These are phyloP conservation scores for Lathyrus aphaca DNA, from an alignment of 306 rosid species.

Conservation along the genomic window DNA sequence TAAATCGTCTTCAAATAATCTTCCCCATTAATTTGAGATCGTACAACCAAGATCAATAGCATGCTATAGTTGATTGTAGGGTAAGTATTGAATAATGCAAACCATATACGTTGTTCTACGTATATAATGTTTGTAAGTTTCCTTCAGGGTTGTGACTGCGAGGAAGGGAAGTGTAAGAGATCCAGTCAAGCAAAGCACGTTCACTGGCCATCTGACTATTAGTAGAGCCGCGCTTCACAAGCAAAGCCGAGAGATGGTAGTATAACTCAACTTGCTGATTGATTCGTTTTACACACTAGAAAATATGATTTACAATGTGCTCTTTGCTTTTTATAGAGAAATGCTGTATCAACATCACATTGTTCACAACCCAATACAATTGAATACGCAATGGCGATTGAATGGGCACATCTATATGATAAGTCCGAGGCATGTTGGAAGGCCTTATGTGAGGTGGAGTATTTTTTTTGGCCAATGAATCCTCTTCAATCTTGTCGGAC, in stretches of 20 bases:
- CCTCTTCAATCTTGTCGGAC: slow-evolving; percentile 19
- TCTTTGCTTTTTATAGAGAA: slow-evolving; percentile 45
- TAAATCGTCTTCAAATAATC: too few species aligned
- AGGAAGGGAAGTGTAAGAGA: slow-evolving; percentile 40
- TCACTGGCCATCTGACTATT: slow-evolving; percentile 50
- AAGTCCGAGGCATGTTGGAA: slow-evolving; percentile 50
- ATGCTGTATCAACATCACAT: slow-evolving; percentile 69
- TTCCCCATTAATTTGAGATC: too few species aligned
- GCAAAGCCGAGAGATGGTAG: slow-evolving; percentile 50
- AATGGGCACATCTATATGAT: slow-evolving; percentile 46
- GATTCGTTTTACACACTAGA: background rate
- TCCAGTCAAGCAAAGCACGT: slow-evolving; percentile 32
- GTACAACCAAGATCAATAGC: background rate
- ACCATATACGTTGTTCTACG: slow-evolving; percentile 4
- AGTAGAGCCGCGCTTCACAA: slow-evolving; percentile 12
- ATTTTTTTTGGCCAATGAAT: background rate
- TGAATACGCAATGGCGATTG: slow-evolving; percentile 52
- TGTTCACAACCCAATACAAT: slow-evolving; percentile 61
- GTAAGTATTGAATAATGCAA: slow-evolving; percentile 1
- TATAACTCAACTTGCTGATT: slow-evolving; percentile 16
- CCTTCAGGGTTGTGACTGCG: slow-evolving; percentile 47
- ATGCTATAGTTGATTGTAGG: background rate
- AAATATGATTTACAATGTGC: slow-evolving; percentile 18
- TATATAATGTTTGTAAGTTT: slow-evolving; percentile 2
- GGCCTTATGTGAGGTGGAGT: slow-evolving; percentile 48